phyloP scores from a whole-genome alignment of 179 eudicot species.

The Silene coronaria region DNA sequence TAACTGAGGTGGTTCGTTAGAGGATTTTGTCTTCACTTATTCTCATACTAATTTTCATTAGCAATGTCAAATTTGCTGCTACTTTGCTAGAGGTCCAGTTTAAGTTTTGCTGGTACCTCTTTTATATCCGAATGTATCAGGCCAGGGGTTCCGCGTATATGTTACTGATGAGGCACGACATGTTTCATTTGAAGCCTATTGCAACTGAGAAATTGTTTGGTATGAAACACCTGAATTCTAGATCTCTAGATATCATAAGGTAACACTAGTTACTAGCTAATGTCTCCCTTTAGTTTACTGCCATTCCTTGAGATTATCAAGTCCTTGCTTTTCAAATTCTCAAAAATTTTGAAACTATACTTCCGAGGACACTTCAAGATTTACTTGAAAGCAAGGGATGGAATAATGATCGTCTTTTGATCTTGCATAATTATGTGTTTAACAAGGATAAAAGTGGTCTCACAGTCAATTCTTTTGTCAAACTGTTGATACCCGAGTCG shows the following conservation, averaged over 20 bases:
- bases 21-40: not conserved
- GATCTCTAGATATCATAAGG: not conserved
- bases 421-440: constrained; percentile 57
- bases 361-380: constrained; percentile 42
- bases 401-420: constrained; percentile 40
- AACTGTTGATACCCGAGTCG: constrained; percentile 28
- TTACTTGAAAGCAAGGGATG: constrained; percentile 56
- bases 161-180: not conserved
- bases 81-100: not conserved
- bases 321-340: constrained; percentile 3
- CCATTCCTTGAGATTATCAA: not conserved
- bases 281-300: not conserved
- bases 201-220: not conserved
- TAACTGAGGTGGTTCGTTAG: not conserved
- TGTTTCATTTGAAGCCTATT: constrained; percentile 5
- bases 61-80: not conserved
- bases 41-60: not conserved
- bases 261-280: not conserved
- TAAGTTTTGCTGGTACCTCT: not conserved
- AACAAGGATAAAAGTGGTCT: constrained; percentile 63
- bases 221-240: not conserved
- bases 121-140: not conserved
- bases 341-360: constrained; percentile 49
- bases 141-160: not conserved
- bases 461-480: constrained; percentile 36